Percentiles rank a stretch among this genome's conserved stretches.
phyloP scores from a whole-genome alignment of 1,284 basidiomycete species.

The Fomitiporia mediterranea region DNA sequence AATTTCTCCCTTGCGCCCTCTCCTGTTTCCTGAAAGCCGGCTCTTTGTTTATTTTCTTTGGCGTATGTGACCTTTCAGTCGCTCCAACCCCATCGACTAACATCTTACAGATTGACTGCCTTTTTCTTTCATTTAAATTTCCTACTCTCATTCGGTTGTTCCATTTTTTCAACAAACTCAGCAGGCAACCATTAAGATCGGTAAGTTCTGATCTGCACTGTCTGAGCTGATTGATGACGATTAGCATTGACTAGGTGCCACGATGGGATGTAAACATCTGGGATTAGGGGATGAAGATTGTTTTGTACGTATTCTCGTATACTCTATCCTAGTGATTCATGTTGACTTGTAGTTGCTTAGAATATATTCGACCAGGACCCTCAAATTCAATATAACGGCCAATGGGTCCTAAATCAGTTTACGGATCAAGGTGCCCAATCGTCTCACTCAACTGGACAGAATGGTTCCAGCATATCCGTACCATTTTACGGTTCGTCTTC shows the following conservation, averaged over 20 bases:
- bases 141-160: too few relatives aligned
- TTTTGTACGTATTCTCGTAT: too few relatives aligned
- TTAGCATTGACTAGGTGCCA: not conserved
- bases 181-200: too few relatives aligned
- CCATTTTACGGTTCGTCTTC: not conserved
- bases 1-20: not conserved
- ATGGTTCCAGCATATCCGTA: not conserved
- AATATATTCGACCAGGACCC: not conserved
- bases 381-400: not conserved
- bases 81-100: not conserved
- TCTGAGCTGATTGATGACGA: too few relatives aligned
- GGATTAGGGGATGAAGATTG: too few relatives aligned
- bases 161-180: too few relatives aligned
- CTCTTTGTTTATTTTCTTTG: not conserved
- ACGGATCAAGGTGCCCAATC: not conserved
- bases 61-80: not conserved
- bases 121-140: not conserved
- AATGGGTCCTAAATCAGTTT: not conserved
- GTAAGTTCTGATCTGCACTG: too few relatives aligned
- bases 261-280: not conserved
- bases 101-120: not conserved
- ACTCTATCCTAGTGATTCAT: too few relatives aligned
- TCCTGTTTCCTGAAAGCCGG: too few relatives aligned
- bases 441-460: not conserved
- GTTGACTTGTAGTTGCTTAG: too few relatives aligned